These are phyloP conservation scores for Termitomyces sp. DNA, from an alignment of 768 basidiomycete species.

Conservation along the genomic window DNA sequence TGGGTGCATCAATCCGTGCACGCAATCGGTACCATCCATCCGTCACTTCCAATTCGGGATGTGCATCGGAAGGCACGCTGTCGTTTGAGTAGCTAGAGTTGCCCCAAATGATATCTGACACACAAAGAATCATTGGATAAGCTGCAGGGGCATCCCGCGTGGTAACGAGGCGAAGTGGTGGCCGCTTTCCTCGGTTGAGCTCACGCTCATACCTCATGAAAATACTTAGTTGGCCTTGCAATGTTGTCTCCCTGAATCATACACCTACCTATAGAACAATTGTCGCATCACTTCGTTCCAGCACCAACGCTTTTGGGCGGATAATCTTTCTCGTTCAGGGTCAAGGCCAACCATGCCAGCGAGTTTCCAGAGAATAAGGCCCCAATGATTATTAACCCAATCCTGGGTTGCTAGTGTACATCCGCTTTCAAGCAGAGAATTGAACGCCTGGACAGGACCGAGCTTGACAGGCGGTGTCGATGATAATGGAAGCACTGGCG, in stretches of 20 bases:
- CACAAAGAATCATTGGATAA: conserved; percentile 78
- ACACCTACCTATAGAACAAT: conserved; percentile 71
- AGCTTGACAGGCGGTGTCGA: conserved; percentile 21
- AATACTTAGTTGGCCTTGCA: background rate
- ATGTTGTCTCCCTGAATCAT: background rate
- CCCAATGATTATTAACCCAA: conserved; percentile 95
- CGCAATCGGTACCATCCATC: conserved; percentile 95
- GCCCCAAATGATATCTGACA: conserved; percentile 66
- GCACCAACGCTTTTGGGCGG: conserved; percentile 59
- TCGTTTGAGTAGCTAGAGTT: conserved; percentile 30
- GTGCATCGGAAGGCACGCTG: conserved; percentile 27
- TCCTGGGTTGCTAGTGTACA: conserved; percentile 62
- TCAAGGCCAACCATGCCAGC: conserved; percentile 77
- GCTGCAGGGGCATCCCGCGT: conserved; percentile 79
- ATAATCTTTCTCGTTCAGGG: conserved; percentile 48
- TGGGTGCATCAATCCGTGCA: conserved; percentile 66
- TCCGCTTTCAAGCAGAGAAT: conserved; percentile 47
- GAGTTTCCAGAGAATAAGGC: conserved; percentile 89
- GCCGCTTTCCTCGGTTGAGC: conserved; percentile 68
- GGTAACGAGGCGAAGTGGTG: conserved; percentile 73
- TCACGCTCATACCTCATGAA: conserved; percentile 83
- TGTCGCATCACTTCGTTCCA: conserved; percentile 81
- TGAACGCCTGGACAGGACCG: conserved; percentile 50
- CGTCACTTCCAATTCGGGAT: conserved; percentile 80
- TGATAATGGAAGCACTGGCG: conserved; percentile 15